phyloP scores from a whole-genome alignment of 2,329 filamentous ascomycete species.

The Zasmidium cellare region DNA sequence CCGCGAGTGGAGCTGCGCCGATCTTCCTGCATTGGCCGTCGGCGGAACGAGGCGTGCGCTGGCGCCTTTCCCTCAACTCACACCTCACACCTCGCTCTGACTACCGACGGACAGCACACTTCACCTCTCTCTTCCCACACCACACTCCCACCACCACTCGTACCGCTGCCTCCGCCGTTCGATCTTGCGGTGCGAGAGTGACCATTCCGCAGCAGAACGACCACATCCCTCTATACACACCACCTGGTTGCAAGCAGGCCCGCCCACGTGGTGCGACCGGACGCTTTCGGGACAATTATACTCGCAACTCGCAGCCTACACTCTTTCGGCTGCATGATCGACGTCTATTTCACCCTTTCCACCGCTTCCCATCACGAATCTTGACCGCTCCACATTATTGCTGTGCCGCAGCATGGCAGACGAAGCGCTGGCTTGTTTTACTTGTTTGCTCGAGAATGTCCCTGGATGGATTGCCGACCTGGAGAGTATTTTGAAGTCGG shows the following conservation, averaged over 20 bases:
- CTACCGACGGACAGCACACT: not conserved
- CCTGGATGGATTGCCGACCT: conserved; percentile 35
- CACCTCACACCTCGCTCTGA: conserved; percentile 11
- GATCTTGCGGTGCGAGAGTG: not conserved
- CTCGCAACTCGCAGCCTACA: conserved; percentile 6
- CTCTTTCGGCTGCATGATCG: conserved; percentile 7
- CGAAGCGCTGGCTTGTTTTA: conserved; percentile 31
- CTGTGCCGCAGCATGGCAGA: conserved; percentile 29
- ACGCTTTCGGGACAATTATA: conserved; percentile 2
- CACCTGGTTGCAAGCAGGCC: conserved; percentile 3
- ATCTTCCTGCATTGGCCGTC: conserved; percentile 15
- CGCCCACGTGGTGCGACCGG: conserved; percentile 6
- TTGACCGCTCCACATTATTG: not conserved
- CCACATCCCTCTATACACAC: not conserved
- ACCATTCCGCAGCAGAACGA: not conserved
- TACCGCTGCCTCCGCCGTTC: not conserved
- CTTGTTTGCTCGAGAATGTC: conserved; percentile 29
- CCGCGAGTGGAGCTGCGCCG: conserved; percentile 10
- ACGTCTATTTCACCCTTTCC: not conserved
- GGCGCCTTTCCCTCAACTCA: conserved; percentile 4
- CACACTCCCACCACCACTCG: not conserved
- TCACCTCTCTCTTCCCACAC: conserved; percentile 2
- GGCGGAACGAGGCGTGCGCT: conserved; percentile 19
- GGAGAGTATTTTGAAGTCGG: conserved; percentile 28
- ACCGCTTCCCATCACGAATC: not conserved